Evolutionary conservation across 2,329 filamentous ascomycete species (phyloP), one percentile per base, ranked within the genome.

Genomic region (Plenodomus biglobosus): DNA sequence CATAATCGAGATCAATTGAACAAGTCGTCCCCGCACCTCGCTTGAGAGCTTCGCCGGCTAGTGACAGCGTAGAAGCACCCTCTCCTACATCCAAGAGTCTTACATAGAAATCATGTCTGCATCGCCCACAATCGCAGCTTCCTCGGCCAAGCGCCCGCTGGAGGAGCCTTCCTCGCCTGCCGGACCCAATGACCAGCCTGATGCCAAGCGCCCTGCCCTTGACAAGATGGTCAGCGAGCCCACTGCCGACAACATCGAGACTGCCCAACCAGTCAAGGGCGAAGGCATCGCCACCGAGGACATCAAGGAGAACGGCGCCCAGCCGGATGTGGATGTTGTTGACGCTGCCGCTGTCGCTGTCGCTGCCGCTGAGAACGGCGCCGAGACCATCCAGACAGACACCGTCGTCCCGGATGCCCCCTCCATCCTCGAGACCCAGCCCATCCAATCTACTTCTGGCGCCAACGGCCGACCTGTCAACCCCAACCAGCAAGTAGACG

Each of bases 101-200:
- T 64, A 52, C 45, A 62, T 51, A 68, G 59, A 58, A 67, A 68
- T 20, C 43, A 77, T 77, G 75, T 75, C 75, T 61, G 72, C 74
- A 34, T 75, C 74, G 51, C 74, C 76, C 24, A 76, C 74, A 45
- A 73, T 75, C 40, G 73, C 76, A 50, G 75, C 75, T 53, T 83
- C 84, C 42, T 87, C 85, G 50, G 84, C 89, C 69, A 99, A 99
- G 83, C 91, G 94, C 68, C 94, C 94, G 53, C 85, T 99, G 58
- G 94, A 99, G 80, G 94, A 97, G 70, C 88, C 92, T 10, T 97
- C 94, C 16, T 99, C 94, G 8, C 94, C 94, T 30, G 95, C 91
- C 24, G 88, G 88, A 55, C 87, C 88, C 34, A 90, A 84, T 70
- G 94, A 97, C 66, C 92, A 96, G 72, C 94, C 95, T 44, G 94